Conservation (phyloP, 192 early-diverging fungal genomes). For the Coemansia sp. region DNA sequence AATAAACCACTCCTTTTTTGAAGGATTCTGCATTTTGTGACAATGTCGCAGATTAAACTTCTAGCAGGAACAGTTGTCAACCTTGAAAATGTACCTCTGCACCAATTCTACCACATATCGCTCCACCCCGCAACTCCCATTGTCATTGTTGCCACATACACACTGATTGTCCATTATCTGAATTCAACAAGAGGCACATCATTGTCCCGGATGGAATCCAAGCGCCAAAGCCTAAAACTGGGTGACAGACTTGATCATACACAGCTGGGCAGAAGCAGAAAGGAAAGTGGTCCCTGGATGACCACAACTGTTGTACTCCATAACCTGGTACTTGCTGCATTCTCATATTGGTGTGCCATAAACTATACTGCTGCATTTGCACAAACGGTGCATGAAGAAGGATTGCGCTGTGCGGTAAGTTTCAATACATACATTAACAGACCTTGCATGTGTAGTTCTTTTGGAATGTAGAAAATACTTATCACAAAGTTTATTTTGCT, state of each 20-base stretch:
- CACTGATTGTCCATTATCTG: slow-evolving; percentile 42
- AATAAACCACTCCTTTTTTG: neutral
- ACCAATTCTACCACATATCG: slow-evolving; percentile 69
- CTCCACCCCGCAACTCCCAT: slow-evolving; percentile 69
- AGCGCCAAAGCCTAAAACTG: slow-evolving; percentile 30
- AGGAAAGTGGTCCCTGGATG: slow-evolving; percentile 60
- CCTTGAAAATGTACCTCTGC: slow-evolving; percentile 65
- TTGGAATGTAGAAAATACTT: too few relatives aligned
- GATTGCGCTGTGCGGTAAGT: slow-evolving; percentile 65
- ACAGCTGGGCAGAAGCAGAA: slow-evolving; percentile 1
- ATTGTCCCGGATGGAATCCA: slow-evolving; percentile 41
- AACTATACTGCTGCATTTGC: slow-evolving; percentile 62
- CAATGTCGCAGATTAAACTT: slow-evolving; percentile 45
- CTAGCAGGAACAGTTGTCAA: slow-evolving; percentile 48
- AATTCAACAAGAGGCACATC: slow-evolving; percentile 33
- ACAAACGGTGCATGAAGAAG: slow-evolving; percentile 59
- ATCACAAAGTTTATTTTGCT: neutral
- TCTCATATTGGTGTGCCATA: slow-evolving; percentile 75
- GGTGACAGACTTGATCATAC: slow-evolving; percentile 11
- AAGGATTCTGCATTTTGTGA: neutral
- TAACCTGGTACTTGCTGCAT: slow-evolving; percentile 69
- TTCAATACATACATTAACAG: neutral
- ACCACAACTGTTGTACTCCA: slow-evolving; percentile 79
- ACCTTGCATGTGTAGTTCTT: neutral
- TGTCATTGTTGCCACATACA: slow-evolving; percentile 63